Evolutionary conservation across 2,329 filamentous ascomycete species (phyloP), one percentile per base, ranked within the genome.

Genomic region (Rutstroemia sydowiana): DNA sequence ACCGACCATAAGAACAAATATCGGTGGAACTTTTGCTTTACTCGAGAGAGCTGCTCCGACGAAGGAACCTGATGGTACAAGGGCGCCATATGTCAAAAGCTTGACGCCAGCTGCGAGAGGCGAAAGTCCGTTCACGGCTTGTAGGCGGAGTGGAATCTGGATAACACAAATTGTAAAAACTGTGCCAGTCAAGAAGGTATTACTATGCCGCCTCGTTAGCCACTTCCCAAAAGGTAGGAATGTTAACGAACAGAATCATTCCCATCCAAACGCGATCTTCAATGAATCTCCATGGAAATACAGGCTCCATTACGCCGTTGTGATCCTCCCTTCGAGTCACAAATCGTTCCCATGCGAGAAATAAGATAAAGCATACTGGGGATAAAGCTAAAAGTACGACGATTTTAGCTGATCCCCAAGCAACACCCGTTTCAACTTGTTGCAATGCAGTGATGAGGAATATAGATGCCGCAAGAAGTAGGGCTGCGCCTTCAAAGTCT

Each of bases 241-340:
- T 18, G 14, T 28, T 44, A 6, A 44, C 42, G 16, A 23, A 46
- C 44, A 36, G n/a, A 46, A 50, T 37, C 28, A 43, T 44, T 18
- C 47, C 39, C 28, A 50, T 42, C 23, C 36, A 50, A 21, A 42
- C 40, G 11, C 47, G 40, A 36, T 50, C 37, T 13, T 36, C 18
- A 13, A 43, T 14, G 14, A 50, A 43, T n/a, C 47, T 39, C 18
- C 47, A 43, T 13, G 47, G 47, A 14, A 50, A 50, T 3, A 50
- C 37, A 9, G 47, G 39, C 11, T 50, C 47, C 21, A 23, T 18
- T 1, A n/a, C 2, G 3, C 18, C 18, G 5, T 31, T 20, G 3
- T 28, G 28, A 10, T 13, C 18, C 8, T 31, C 30, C 6, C 37
- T 23, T n/a, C 9, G 23, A 10, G 28, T 50, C 3, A 43, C 21